phyloP scores from a whole-genome alignment of 306 rosid species.

The Vigna unguiculata region DNA sequence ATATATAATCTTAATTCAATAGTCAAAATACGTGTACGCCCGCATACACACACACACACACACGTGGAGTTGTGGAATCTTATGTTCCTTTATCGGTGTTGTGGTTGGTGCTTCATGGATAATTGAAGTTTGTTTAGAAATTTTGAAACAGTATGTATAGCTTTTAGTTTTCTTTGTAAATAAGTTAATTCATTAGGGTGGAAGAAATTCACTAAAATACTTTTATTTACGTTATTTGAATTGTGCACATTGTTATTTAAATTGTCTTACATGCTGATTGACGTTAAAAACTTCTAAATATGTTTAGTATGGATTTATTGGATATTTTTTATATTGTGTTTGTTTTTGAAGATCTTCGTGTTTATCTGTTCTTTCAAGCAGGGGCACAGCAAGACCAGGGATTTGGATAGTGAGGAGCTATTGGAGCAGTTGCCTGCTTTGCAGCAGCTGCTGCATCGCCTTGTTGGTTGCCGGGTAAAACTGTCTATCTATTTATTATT shows the following conservation, averaged over 20 bases:
- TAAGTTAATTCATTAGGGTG: background rate
- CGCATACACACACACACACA: no score
- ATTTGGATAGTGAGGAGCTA: slow-evolving; percentile 89
- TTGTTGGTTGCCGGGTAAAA: slow-evolving; percentile 88
- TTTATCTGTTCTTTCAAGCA: slow-evolving; percentile 50
- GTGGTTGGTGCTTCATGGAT: no score
- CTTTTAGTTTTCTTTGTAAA: background rate
- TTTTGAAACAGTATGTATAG: background rate
- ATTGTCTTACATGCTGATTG: slow-evolving; percentile 13
- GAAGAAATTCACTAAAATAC: background rate
- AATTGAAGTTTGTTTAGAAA: background rate
- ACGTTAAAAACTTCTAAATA: slow-evolving; percentile 1
- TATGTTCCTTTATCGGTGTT: no score
- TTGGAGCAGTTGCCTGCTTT: slow-evolving; percentile 97
- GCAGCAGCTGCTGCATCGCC: slow-evolving; percentile 91
- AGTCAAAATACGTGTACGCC: no score
- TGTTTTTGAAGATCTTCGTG: slow-evolving; percentile 21
- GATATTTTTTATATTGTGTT: slow-evolving; percentile 12
- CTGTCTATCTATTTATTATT: background rate
- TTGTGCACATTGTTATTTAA: slow-evolving; percentile 21
- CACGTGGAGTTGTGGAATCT: no score
- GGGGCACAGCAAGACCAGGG: slow-evolving; percentile 96
- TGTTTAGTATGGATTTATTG: background rate
- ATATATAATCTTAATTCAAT: no score
- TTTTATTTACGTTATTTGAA: background rate